phyloP scores from a whole-genome alignment of 2,329 filamentous ascomycete genomes.

The Cladosporium sp. region DNA sequence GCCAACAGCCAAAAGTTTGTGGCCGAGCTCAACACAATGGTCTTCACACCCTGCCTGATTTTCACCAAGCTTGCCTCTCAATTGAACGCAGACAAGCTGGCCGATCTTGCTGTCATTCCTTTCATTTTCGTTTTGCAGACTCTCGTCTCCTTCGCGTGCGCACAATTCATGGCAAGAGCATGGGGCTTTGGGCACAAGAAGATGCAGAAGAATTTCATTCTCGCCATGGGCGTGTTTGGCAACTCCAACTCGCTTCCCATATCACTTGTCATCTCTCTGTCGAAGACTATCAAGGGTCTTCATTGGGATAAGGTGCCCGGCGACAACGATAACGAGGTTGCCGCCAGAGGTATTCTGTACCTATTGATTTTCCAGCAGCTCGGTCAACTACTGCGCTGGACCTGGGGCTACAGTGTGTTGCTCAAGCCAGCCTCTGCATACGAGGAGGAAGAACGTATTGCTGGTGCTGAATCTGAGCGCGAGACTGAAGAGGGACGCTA shows the following conservation, averaged over 20 bases:
- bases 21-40: conserved; percentile 90
- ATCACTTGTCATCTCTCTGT: conserved; percentile 89
- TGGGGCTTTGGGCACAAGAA: conserved; percentile 69
- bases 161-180: conserved; percentile 67
- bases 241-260: conserved; percentile 98
- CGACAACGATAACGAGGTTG: conserved; percentile 94
- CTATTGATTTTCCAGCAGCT: conserved; percentile 97
- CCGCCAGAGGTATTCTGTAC: conserved; percentile 89
- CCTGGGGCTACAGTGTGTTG: conserved; percentile 94
- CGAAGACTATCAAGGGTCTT: conserved; percentile 85
- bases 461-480: conserved; percentile 48
- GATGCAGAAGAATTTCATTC: conserved; percentile 88
- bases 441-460: conserved; percentile 65
- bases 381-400: conserved; percentile 93
- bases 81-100: conserved; percentile 84
- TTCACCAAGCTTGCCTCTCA: conserved; percentile 97
- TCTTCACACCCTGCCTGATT: conserved; percentile 96
- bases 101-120: conserved; percentile 91
- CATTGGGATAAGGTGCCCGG: conserved; percentile 91
- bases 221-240: conserved; percentile 96
- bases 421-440: conserved; percentile 81
- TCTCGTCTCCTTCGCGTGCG: conserved; percentile 78
- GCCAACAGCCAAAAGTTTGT: conserved; percentile 95
- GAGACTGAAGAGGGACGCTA: conserved; percentile 57
- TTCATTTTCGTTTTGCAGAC: conserved; percentile 90